Percentiles rank a stretch among this genome's conserved stretches.
phyloP scores from a whole-genome alignment of 1,284 basidiomycete species.

The Boletus sp. region DNA sequence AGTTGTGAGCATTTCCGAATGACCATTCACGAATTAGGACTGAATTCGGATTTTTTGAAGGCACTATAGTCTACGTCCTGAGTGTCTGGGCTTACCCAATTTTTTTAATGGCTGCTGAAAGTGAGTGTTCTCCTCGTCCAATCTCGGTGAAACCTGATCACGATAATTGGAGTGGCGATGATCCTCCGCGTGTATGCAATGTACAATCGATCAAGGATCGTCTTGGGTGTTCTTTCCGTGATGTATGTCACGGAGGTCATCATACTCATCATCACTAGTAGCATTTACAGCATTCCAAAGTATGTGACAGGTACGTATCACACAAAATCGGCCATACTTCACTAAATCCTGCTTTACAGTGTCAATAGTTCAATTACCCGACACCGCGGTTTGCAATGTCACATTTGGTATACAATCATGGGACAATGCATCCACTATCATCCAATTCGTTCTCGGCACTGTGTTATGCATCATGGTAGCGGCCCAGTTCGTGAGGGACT shows the following conservation, averaged over 20 bases:
- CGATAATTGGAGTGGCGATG: neutral
- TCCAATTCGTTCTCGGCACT: neutral
- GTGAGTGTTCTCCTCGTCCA: neutral
- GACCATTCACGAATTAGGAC: too few species aligned
- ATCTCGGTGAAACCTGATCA: neutral
- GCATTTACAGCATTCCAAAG: neutral
- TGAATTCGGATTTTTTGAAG: neutral
- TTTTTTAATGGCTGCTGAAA: neutral
- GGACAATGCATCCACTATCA: neutral
- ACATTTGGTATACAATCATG: neutral
- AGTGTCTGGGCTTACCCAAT: neutral
- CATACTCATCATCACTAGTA: neutral
- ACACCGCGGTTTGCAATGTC: neutral
- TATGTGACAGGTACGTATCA: neutral
- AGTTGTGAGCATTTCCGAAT: constrained; percentile 5
- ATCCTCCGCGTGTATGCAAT: neutral
- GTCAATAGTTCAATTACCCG: neutral
- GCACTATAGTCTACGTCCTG: neutral
- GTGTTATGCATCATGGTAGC: neutral
- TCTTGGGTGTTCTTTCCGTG: neutral
- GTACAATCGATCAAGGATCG: neutral
- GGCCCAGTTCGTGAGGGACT: neutral
- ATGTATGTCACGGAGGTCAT: neutral
- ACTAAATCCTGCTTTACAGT: neutral
- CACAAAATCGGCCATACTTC: too few species aligned